These are phyloP conservation scores for Mixia osmundae DNA, from an alignment of 1,284 basidiomycete genomes.

Conservation along the genomic window DNA sequence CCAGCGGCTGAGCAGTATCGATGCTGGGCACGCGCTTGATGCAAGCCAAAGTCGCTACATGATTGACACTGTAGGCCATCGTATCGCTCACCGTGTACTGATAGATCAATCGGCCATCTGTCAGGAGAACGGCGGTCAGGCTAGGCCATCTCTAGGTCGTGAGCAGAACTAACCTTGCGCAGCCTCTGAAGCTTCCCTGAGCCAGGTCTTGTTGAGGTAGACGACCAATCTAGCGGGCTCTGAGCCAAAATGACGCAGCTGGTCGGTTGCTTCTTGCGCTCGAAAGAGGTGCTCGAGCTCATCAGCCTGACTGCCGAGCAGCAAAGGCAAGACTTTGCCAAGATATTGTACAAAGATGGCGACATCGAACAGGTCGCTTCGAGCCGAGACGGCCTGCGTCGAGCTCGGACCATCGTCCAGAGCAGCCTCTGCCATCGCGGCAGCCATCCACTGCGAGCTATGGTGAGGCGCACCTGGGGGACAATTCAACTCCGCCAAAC, in stretches of 20 bases:
- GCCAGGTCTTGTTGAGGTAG: slow-evolving; percentile 8
- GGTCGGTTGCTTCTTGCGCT: not conserved
- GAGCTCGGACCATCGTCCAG: no score
- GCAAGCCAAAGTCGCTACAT: slow-evolving; percentile 68
- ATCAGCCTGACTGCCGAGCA: no score
- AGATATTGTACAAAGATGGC: no score
- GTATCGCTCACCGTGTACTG: slow-evolving; percentile 2
- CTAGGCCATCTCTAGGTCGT: not conserved
- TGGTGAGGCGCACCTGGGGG: no score
- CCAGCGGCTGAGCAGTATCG: slow-evolving; percentile 52
- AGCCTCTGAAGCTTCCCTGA: not conserved
- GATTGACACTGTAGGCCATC: slow-evolving; percentile 43
- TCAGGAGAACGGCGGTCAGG: not conserved
- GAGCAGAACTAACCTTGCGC: not conserved
- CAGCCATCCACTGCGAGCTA: no score
- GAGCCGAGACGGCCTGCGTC: no score
- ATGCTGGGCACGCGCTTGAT: slow-evolving; percentile 75
- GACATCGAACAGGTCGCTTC: no score
- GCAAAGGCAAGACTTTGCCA: no score
- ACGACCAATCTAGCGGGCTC: slow-evolving; percentile 5
- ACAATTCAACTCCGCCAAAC: no score
- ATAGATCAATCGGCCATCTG: slow-evolving; percentile 1
- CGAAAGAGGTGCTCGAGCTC: no score
- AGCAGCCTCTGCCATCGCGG: no score
- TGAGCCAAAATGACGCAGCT: slow-evolving; percentile 2